Conservation (phyloP, 352 stramenopile species). For the Pythium utonaiense region DNA sequence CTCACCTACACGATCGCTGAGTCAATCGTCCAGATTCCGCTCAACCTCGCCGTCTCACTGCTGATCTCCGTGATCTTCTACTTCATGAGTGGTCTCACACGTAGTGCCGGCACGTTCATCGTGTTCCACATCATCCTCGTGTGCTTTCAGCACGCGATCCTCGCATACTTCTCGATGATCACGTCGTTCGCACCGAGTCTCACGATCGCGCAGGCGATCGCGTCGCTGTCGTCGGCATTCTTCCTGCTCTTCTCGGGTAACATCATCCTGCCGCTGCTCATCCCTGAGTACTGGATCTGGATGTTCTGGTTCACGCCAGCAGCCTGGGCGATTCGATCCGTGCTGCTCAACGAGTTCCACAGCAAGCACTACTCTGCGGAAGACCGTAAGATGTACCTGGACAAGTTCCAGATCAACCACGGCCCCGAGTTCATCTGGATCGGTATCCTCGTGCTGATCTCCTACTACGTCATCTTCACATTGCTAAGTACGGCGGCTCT, state of each 20-base stretch:
- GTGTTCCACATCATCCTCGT: conserved; percentile 71
- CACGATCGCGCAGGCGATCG: conserved; percentile 36
- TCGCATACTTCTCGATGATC: conserved; percentile 55
- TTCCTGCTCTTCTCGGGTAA: conserved; percentile 71
- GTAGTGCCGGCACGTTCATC: conserved; percentile 55
- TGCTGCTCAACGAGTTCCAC: conserved; percentile 57
- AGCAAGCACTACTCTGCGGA: not conserved
- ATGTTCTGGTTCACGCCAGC: conserved; percentile 67
- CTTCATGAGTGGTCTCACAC: conserved; percentile 81
- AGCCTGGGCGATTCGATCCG: conserved; percentile 39
- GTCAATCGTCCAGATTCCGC: conserved; percentile 45
- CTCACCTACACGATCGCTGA: conserved; percentile 71
- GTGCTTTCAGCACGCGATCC: conserved; percentile 64
- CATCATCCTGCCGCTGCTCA: conserved; percentile 56
- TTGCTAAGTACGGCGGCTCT: conserved; percentile 22
- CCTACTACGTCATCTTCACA: conserved; percentile 37
- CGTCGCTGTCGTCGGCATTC: conserved; percentile 43
- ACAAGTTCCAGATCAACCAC: conserved; percentile 26
- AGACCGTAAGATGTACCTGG: not conserved
- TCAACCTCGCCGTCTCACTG: conserved; percentile 57
- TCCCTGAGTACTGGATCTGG: conserved; percentile 68
- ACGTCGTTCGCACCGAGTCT: conserved; percentile 44
- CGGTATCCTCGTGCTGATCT: conserved; percentile 27
- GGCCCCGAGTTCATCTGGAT: conserved; percentile 29
- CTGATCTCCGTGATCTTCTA: conserved; percentile 67